A percentile compares a stretch with the other conserved stretches of the same genome.
phyloP scores from a whole-genome alignment of 352 stramenopile genomes.

The Aphanomyces invadans region DNA sequence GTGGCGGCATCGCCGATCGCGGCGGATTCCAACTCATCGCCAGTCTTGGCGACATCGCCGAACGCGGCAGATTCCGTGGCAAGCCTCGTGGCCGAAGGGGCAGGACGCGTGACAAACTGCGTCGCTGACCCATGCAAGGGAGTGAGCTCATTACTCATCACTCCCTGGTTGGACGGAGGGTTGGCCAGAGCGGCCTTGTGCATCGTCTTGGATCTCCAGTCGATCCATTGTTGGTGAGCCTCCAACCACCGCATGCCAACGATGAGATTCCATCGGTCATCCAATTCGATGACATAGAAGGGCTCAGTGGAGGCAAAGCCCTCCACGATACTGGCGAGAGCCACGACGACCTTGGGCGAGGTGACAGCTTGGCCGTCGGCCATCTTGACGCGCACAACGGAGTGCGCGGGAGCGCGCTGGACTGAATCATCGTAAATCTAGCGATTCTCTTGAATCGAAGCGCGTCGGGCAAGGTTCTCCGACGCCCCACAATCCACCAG shows the following conservation, averaged over 20 bases:
- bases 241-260: slow-evolving; percentile 30
- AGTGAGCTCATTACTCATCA: slow-evolving; percentile 5
- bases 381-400: slow-evolving; percentile 25
- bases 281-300: slow-evolving; percentile 33
- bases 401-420: not conserved
- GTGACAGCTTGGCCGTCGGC: slow-evolving; percentile 25
- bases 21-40: not conserved
- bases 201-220: slow-evolving; percentile 22
- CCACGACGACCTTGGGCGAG: slow-evolving; percentile 11
- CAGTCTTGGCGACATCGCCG: slow-evolving; percentile 27
- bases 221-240: slow-evolving; percentile 28
- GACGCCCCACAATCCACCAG: slow-evolving; percentile 28
- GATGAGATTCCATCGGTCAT: slow-evolving; percentile 29
- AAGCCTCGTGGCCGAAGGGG: slow-evolving; percentile 7
- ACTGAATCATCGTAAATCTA: not conserved
- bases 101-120: slow-evolving; percentile 25
- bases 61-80: not conserved
- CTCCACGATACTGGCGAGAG: slow-evolving; percentile 26
- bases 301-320: slow-evolving; percentile 24
- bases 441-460: slow-evolving; percentile 21
- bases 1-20: not conserved
- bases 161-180: not conserved
- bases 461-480: slow-evolving; percentile 30
- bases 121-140: no score
- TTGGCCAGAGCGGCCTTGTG: slow-evolving; percentile 21